Conservation (phyloP, 768 basidiomycete species). For the Trametes cubensis region DNA sequence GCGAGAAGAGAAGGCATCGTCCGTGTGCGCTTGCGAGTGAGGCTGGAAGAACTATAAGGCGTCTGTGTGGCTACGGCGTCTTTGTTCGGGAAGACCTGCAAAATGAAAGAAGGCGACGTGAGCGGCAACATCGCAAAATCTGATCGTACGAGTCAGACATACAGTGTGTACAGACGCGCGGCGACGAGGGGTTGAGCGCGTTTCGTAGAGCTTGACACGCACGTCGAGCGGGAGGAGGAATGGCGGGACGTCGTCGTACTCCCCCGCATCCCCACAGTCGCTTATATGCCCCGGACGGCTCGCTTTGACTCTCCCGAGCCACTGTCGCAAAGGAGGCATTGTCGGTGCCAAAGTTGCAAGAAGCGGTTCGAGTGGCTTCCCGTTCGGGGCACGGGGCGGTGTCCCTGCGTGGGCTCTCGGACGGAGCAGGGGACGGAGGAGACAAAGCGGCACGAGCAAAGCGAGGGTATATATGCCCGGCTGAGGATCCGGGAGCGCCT, state of each 20-base stretch:
- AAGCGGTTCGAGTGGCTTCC: not conserved
- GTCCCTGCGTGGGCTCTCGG: not conserved
- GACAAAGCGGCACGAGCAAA: conserved; percentile 15
- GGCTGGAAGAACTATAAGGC: not conserved
- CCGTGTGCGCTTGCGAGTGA: conserved; percentile 7
- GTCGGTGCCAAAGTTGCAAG: not conserved
- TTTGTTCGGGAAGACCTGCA: conserved; percentile 1
- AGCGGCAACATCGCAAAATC: not conserved
- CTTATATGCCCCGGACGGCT: conserved; percentile 6
- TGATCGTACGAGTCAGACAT: not conserved
- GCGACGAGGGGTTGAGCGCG: conserved; percentile 3
- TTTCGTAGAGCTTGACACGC: conserved; percentile 10
- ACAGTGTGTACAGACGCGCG: not conserved
- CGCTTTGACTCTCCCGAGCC: conserved; percentile 12
- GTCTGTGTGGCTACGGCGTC: not conserved
- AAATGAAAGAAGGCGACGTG: not conserved
- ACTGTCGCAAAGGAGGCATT: conserved; percentile 15
- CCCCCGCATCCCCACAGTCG: conserved; percentile 1
- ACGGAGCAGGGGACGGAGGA: not conserved
- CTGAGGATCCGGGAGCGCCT: not conserved
- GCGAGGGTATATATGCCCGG: conserved; percentile 14
- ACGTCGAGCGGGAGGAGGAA: conserved; percentile 22
- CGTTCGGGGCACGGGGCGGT: not conserved
- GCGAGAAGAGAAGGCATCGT: conserved; percentile 19
- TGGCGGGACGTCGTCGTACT: conserved; percentile 16